Evolutionary conservation across 441 rosid species (phyloP), one percentile per base, ranked within the genome.

Genomic region (Rhodomyrtus psidioides): DNA sequence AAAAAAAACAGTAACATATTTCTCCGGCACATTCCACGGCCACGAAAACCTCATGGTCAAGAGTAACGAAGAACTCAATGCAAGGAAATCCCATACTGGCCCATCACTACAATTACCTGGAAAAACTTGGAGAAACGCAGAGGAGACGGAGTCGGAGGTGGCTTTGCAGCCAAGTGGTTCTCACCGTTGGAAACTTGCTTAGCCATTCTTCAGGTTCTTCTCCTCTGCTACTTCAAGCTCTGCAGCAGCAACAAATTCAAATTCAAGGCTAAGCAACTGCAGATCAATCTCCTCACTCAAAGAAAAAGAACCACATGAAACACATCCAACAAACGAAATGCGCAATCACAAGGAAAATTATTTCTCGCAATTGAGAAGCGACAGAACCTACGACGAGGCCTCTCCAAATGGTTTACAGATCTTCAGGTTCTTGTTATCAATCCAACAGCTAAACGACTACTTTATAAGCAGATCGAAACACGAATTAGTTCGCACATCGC

Each of bases 121-220:
- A 87, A 95, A 88, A 95, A 98, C 88, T 96, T 98, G 89, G 99
- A 98, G 90, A 91, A 92, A 56, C 99, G 94, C 54, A 98, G 89
- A 82, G 99, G 99, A 86, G 99, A 96, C 53, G 99, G 99, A 28
- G 90, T 84, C 53, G 99, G 99, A 30, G 99, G 99, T 74, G 94
- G 88, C 88, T 95, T 97, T 60, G 97, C 84, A 70, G 91, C 82
- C 88, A 92, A 87, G 84, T 88, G 91, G 84, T 90, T 91, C 88
- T 93, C 93, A 79, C 94, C 95, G 83, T 95, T 91, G 6, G 93
- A 81, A 65, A 90, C 88, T 86, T 87, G 91, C 81, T 90, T 89
- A n/a, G 97, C 97, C 99, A 96, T 97, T 84, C 88, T 86, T 93
- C 90, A 88, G 94, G 91, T 21, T 39, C 79, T 21, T 23, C 79